phyloP scores from a whole-genome alignment of 345 rosid species.

The Lenwebbia sp. region DNA sequence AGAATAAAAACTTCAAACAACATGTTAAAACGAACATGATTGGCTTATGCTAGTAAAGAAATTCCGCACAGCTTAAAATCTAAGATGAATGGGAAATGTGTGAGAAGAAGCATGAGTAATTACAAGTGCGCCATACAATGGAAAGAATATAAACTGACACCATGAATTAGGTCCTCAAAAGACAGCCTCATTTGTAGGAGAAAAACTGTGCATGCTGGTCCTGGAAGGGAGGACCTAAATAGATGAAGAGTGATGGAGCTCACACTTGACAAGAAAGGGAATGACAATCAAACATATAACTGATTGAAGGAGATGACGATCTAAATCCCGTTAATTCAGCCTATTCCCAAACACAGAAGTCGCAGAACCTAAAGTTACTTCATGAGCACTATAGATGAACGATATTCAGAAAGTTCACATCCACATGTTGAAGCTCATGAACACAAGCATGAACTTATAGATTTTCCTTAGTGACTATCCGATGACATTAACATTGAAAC shows the following conservation, averaged over 20 bases:
- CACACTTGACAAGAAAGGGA: background rate
- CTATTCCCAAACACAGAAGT: background rate
- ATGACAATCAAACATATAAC: background rate
- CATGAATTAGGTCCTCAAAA: background rate
- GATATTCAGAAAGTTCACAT: background rate
- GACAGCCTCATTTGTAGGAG: background rate
- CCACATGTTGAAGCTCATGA: background rate
- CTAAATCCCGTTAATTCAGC: background rate
- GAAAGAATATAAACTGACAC: background rate
- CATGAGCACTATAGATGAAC: background rate
- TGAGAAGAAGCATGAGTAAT: background rate
- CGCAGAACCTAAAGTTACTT: background rate
- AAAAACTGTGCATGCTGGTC: background rate
- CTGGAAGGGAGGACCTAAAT: background rate
- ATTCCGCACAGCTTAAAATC: background rate
- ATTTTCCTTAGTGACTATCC: background rate
- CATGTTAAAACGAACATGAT: background rate
- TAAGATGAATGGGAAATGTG: background rate
- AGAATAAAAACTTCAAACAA: background rate
- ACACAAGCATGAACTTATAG: background rate
- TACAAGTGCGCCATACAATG: background rate
- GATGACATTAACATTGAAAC: background rate
- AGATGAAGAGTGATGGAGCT: background rate
- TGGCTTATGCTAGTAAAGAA: background rate
- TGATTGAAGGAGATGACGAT: background rate